Percentiles rank a stretch among this genome's conserved stretches.
phyloP scores from a whole-genome alignment of 164 flowering plant species.

The Vitis labrusca region DNA sequence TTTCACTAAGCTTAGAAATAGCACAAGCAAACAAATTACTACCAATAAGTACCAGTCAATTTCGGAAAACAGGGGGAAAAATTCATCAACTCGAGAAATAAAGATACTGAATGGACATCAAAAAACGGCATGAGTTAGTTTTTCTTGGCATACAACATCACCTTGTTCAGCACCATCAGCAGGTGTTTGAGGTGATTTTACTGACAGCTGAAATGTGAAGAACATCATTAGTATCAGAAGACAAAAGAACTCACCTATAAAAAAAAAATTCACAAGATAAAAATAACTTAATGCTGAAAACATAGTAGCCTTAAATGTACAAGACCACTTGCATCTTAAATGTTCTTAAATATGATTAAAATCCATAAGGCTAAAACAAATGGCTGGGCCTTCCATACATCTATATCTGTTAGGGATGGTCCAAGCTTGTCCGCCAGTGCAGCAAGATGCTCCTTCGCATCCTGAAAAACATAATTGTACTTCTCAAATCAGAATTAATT shows the following conservation, averaged over 20 bases:
- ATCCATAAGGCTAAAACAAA: not conserved
- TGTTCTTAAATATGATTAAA: not conserved
- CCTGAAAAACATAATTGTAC: conserved; percentile 42
- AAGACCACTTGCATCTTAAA: not conserved
- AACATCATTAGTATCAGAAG: conserved; percentile 17
- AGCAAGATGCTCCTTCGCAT: conserved; percentile 95
- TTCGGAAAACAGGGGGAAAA: not conserved
- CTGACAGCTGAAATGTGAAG: conserved; percentile 63
- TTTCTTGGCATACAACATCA: conserved; percentile 33
- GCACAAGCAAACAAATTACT: not conserved
- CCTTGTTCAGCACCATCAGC: conserved; percentile 85
- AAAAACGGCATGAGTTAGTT: conserved; percentile 20
- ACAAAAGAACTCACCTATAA: not conserved
- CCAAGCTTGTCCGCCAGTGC: conserved; percentile 96
- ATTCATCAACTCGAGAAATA: conserved; percentile 9
- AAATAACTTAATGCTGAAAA: not conserved
- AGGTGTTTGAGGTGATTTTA: conserved; percentile 45
- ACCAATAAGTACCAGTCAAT: not conserved
- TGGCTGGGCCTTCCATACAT: conserved; percentile 52
- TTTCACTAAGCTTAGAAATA: too few species aligned
- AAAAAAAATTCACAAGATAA: not conserved
- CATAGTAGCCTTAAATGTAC: not conserved
- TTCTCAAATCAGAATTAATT: not conserved
- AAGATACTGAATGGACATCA: conserved; percentile 19
- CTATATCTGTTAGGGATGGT: conserved; percentile 73